phyloP scores from a whole-genome alignment of 805 yeast species.

The Starmera caribaea region DNA sequence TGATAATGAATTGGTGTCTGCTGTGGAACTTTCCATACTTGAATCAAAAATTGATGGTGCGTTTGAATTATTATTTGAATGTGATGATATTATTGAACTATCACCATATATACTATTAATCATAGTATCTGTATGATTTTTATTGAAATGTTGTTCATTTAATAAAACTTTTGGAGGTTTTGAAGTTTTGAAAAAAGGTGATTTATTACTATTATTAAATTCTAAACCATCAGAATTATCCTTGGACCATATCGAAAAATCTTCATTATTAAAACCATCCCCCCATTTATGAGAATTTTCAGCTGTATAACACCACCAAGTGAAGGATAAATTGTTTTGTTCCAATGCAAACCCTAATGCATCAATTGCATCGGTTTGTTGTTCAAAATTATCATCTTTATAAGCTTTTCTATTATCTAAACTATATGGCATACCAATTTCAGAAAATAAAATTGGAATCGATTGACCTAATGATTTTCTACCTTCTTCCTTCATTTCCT shows the following conservation, averaged over 20 bases:
- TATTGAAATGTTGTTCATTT: no score
- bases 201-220: no score
- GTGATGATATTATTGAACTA: no score
- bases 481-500: constrained; percentile 60
- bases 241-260: constrained; percentile 76
- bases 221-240: constrained; percentile 25
- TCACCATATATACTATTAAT: no score
- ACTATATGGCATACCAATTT: constrained; percentile 97
- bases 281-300: constrained; percentile 77
- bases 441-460: constrained; percentile 76
- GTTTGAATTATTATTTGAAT: no score
- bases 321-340: constrained; percentile 56
- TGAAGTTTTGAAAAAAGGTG: no score
- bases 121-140: no score
- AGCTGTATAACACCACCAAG: constrained; percentile 80
- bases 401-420: constrained; percentile 79
- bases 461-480: constrained; percentile 44
- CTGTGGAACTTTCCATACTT: constrained; percentile 6
- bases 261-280: constrained; percentile 90
- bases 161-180: no score
- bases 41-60: neutral
- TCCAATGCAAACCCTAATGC: constrained; percentile 76
- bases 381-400: constrained; percentile 49
- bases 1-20: neutral
- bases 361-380: constrained; percentile 79